A percentile compares a stretch with the other conserved stretches of the same genome.
Conservation (phyloP, 2,329 filamentous ascomycete species). For the Pseudogymnoascus pannorum region DNA sequence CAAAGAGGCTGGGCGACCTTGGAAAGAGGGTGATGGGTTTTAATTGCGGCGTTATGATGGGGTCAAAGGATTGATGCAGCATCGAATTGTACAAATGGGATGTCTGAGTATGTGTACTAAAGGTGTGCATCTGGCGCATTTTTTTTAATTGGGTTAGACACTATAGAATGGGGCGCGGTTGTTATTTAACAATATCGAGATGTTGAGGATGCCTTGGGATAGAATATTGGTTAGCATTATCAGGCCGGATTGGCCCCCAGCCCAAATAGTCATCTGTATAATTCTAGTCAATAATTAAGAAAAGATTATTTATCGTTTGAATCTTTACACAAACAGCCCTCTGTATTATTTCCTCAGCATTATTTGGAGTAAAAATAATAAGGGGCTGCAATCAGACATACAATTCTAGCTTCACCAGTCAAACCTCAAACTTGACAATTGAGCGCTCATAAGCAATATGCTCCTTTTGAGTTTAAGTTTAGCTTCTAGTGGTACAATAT, state of each 20-base stretch:
- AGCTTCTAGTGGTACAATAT: constrained; percentile 6
- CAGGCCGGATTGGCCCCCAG: not conserved
- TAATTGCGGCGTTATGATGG: not conserved
- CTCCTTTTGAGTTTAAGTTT: not conserved
- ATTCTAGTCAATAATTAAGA: not conserved
- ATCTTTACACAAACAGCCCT: not conserved
- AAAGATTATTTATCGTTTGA: not conserved
- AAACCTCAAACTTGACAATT: not conserved
- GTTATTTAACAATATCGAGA: not conserved
- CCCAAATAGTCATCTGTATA: not conserved
- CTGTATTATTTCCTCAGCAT: not conserved
- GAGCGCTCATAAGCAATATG: not conserved
- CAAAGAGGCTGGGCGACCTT: constrained; percentile 8
- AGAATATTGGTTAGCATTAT: not conserved
- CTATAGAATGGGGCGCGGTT: not conserved
- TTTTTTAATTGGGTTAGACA: constrained; percentile 7
- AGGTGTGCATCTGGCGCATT: constrained; percentile 2
- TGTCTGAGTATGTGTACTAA: constrained; percentile 4
- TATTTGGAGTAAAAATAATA: not conserved
- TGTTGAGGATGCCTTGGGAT: not conserved
- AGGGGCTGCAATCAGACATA: not conserved
- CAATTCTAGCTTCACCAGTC: not conserved
- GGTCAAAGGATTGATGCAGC: not conserved
- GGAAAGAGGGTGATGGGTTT: constrained; percentile 11
- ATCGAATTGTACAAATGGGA: constrained; percentile 6